Evolutionary conservation across 768 basidiomycete genomes (phyloP).

Genomic region (Collybia nuda): DNA sequence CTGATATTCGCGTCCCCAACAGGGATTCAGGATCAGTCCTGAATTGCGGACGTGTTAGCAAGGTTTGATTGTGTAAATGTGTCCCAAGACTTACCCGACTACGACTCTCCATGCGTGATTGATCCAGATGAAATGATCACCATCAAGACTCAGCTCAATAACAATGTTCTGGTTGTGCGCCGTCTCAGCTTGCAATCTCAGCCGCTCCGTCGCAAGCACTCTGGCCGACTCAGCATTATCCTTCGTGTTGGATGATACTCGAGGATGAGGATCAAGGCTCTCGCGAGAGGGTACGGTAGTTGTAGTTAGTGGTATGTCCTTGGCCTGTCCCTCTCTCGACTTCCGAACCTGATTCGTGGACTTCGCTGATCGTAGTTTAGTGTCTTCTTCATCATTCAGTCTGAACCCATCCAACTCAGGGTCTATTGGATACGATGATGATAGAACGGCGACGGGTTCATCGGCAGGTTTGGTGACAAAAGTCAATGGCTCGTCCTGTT

Average conservation of each 20-base stretch:
- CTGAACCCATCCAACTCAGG: conserved; percentile 43
- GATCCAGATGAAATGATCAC: conserved; percentile 93
- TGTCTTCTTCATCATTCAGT: conserved; percentile 54
- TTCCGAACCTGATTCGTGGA: conserved; percentile 52
- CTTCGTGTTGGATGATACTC: conserved; percentile 37
- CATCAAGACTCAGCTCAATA: conserved; percentile 90
- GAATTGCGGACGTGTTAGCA: conserved; percentile 15
- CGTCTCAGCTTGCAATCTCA: conserved; percentile 89
- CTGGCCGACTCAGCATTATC: conserved; percentile 75
- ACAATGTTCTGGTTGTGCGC: conserved; percentile 97
- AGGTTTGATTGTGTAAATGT: conserved; percentile 1
- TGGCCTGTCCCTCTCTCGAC: conserved; percentile 58
- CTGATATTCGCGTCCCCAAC: conserved; percentile 78
- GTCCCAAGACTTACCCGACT: conserved; percentile 63
- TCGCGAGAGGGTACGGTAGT: conserved; percentile 26
- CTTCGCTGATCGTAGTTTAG: conserved; percentile 45
- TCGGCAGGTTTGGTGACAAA: conserved; percentile 92
- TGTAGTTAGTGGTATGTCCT: conserved; percentile 40
- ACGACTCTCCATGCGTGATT: conserved; percentile 96
- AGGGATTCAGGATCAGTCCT: conserved; percentile 85
- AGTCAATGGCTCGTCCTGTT: conserved; percentile 86
- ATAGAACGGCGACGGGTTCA: conserved; percentile 37
- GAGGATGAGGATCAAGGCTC: conserved; percentile 31
- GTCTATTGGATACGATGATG: conserved; percentile 38
- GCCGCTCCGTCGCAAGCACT: conserved; percentile 83